phyloP scores from a whole-genome alignment of 2,329 filamentous ascomycete species.

The Thermoascus crustaceus region DNA sequence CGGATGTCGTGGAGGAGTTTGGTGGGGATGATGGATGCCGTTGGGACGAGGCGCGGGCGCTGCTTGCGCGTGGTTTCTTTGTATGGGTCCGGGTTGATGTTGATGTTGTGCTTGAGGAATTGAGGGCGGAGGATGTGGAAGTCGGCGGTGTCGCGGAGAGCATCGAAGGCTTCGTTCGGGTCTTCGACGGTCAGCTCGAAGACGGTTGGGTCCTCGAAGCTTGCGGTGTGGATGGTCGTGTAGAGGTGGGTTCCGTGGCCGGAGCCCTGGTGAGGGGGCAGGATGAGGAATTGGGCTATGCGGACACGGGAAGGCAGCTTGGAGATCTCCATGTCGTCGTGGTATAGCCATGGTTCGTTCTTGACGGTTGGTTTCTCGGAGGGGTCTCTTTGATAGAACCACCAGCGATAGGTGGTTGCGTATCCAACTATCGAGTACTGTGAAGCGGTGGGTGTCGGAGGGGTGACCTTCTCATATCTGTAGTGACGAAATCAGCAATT shows the following conservation, averaged over 20 bases:
- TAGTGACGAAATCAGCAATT: conserved; percentile 11
- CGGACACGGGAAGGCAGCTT: conserved; percentile 68
- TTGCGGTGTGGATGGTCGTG: conserved; percentile 64
- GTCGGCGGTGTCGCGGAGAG: conserved; percentile 56
- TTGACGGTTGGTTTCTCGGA: conserved; percentile 32
- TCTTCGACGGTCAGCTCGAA: conserved; percentile 89
- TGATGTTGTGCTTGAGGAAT: conserved; percentile 40
- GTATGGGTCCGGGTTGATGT: conserved; percentile 39
- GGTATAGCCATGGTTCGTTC: conserved; percentile 38
- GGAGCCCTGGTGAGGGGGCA: conserved; percentile 75
- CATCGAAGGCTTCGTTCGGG: conserved; percentile 65
- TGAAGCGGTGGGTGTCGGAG: conserved; percentile 39
- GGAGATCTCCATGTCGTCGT: conserved; percentile 40
- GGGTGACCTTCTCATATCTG: conserved; percentile 48
- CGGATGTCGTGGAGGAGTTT: conserved; percentile 44
- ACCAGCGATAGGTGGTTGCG: conserved; percentile 83
- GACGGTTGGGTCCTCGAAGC: conserved; percentile 59
- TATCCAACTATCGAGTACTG: conserved; percentile 83
- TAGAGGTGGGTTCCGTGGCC: conserved; percentile 78
- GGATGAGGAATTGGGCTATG: conserved; percentile 86
- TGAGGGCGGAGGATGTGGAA: conserved; percentile 48
- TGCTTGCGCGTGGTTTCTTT: conserved; percentile 25
- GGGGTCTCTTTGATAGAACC: conserved; percentile 41
- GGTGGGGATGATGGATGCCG: conserved; percentile 47
- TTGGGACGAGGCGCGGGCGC: conserved; percentile 36